phyloP scores from a whole-genome alignment of 2,329 filamentous ascomycete genomes.

The Harringtonia lauricola region DNA sequence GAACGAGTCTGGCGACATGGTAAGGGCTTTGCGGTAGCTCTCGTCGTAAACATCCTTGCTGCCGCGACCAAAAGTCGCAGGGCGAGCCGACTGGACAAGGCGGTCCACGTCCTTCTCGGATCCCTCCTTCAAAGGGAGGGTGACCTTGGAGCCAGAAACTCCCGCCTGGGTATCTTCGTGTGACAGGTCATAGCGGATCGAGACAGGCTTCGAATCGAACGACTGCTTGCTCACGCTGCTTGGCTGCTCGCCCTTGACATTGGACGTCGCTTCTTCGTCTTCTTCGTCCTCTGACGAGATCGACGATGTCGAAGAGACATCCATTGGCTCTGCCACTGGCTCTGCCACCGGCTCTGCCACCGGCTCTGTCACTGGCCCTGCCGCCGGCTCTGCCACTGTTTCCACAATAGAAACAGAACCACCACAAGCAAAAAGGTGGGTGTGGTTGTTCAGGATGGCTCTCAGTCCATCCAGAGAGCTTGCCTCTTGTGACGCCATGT shows the following conservation, averaged over 20 bases:
- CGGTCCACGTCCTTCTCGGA: neutral
- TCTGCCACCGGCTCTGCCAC: too few relatives aligned
- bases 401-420: neutral
- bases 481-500: too few relatives aligned
- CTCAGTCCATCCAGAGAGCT: neutral
- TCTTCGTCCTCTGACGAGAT: too few relatives aligned
- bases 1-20: conserved; percentile 37
- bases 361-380: too few relatives aligned
- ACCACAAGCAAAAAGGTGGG: neutral
- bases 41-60: conserved; percentile 26
- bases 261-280: too few relatives aligned
- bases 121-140: neutral
- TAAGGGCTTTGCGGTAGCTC: conserved; percentile 38
- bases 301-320: too few relatives aligned
- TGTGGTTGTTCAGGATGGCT: neutral
- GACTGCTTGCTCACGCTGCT: neutral
- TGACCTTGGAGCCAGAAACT: neutral
- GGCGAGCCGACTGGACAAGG: neutral
- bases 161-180: neutral
- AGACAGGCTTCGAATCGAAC: neutral
- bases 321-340: too few relatives aligned
- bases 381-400: neutral
- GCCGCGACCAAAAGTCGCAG: conserved; percentile 20
- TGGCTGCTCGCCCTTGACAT: neutral
- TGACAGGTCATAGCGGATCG: neutral